Conservation (phyloP, 2,329 filamentous ascomycete species). For the Exophiala xenobiotica region DNA sequence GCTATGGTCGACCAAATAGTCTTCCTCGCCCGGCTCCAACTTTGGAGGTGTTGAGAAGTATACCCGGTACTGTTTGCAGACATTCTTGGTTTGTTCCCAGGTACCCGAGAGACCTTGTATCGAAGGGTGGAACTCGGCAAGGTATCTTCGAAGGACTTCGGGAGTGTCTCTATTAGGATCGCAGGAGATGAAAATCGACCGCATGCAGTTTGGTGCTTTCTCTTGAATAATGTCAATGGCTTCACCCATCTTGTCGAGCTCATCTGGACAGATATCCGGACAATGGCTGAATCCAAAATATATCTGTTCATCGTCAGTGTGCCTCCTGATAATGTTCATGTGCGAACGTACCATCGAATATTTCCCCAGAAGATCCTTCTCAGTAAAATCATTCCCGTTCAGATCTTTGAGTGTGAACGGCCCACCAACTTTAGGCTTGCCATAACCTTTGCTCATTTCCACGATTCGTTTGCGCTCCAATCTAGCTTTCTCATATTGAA, state of each 20-base stretch:
- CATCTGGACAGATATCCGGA: slow-evolving; percentile 97
- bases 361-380: slow-evolving; percentile 79
- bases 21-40: slow-evolving; percentile 80
- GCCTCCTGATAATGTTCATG: neutral
- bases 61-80: slow-evolving; percentile 94
- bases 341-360: slow-evolving; percentile 56
- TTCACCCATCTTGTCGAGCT: slow-evolving; percentile 97
- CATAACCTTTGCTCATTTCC: slow-evolving; percentile 89
- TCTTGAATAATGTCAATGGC: slow-evolving; percentile 73
- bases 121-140: slow-evolving; percentile 83
- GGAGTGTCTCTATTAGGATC: slow-evolving; percentile 91
- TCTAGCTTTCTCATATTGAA: slow-evolving; percentile 87
- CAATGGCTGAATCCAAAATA: slow-evolving; percentile 99
- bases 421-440: slow-evolving; percentile 89
- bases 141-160: slow-evolving; percentile 77
- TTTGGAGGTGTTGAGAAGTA: slow-evolving; percentile 92
- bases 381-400: slow-evolving; percentile 73
- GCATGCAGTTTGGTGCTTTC: slow-evolving; percentile 50
- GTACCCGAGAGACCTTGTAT: slow-evolving; percentile 89
- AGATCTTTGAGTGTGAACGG: slow-evolving; percentile 80
- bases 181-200: slow-evolving; percentile 90
- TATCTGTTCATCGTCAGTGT: slow-evolving; percentile 55
- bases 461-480: slow-evolving; percentile 86
- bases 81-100: slow-evolving; percentile 88
- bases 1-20: slow-evolving; percentile 97